These are phyloP conservation scores for Fagopyrum homotropicum DNA, from an alignment of 148 eudicot species.

Conservation along the genomic window DNA sequence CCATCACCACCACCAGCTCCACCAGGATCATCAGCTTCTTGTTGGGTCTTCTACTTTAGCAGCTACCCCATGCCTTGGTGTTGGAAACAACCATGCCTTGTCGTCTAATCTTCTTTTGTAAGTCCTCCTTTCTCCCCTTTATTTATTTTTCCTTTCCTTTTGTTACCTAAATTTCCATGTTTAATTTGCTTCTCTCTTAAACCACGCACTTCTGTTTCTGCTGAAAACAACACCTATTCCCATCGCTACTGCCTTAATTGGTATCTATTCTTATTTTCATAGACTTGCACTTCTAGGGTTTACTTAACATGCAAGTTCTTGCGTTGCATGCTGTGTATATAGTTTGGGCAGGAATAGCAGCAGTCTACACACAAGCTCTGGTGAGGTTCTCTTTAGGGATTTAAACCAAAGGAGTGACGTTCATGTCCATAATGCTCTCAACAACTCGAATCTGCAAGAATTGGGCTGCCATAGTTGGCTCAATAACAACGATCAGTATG, in stretches of 20 bases:
- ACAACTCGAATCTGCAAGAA: neutral
- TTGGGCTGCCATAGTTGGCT: conserved; percentile 7
- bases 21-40: conserved; percentile 7
- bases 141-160: neutral
- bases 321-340: neutral
- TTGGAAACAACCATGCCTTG: conserved; percentile 2
- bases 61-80: neutral
- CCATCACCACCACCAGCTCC: conserved; percentile 8
- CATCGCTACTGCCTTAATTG: neutral
- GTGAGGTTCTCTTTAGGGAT: neutral
- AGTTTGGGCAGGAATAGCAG: conserved; percentile 3
- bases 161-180: neutral
- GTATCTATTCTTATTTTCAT: neutral
- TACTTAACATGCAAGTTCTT: neutral
- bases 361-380: conserved; percentile 4
- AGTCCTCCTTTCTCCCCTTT: neutral
- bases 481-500: conserved; percentile 1
- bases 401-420: neutral
- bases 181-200: neutral
- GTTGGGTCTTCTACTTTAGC: conserved; percentile 8
- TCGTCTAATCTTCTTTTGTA: conserved; percentile 10
- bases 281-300: neutral
- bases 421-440: too few species aligned
- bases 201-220: too few species aligned
- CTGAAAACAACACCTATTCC: neutral